phyloP scores from a whole-genome alignment of 257 asterid genomes.

The Scutellaria baicalensis region DNA sequence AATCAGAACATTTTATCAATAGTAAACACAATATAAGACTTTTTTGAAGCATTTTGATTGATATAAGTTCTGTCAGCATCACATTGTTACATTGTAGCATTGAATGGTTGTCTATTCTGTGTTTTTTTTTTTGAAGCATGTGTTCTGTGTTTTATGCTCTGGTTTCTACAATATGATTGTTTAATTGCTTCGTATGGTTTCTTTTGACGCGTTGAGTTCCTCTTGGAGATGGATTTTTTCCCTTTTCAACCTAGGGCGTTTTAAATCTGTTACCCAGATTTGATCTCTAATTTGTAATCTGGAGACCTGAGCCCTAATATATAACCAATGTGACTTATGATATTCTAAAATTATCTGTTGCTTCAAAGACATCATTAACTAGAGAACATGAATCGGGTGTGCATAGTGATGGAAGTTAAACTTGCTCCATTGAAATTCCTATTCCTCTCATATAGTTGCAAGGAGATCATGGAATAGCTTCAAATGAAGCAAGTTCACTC shows the following conservation, averaged over 20 bases:
- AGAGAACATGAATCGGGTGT: neutral
- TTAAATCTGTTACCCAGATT: neutral
- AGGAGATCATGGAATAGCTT: no score
- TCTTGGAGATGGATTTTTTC: neutral
- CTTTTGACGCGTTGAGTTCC: neutral
- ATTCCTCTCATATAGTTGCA: no score
- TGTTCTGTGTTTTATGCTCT: neutral
- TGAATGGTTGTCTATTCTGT: slow-evolving; percentile 1
- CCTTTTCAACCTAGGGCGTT: neutral
- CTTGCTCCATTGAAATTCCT: neutral
- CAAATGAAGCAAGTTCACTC: neutral
- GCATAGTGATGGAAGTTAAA: neutral
- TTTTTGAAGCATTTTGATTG: neutral
- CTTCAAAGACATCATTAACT: neutral
- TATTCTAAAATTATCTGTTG: neutral
- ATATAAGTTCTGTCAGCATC: neutral
- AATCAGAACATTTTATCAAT: neutral
- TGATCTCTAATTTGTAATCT: neutral
- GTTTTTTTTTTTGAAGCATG: no score
- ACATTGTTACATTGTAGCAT: neutral
- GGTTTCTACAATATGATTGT: neutral
- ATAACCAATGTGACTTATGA: neutral
- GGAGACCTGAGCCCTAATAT: neutral
- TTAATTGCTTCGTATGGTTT: neutral
- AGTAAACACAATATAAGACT: neutral